A percentile compares a stretch with the other conserved stretches of the same genome.
phyloP scores from a whole-genome alignment of 1,284 basidiomycete genomes.

The Trichosporon sp. region DNA sequence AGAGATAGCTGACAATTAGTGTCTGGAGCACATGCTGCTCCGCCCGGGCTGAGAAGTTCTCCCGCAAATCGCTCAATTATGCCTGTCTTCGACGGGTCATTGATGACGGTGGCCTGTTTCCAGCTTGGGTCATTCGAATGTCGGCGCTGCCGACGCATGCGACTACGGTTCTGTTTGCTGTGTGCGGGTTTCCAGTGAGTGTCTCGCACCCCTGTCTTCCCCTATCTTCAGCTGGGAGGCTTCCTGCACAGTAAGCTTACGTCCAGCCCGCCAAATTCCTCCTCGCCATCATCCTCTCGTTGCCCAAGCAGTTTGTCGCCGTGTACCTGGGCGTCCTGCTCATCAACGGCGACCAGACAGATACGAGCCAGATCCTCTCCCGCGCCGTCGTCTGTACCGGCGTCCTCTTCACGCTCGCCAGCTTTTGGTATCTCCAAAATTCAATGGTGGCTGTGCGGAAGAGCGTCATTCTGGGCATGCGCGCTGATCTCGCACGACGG shows the following conservation, averaged over 20 bases:
- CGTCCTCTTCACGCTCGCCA: conserved; percentile 39
- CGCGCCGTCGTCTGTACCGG: conserved; percentile 38
- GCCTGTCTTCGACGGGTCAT: conserved; percentile 51
- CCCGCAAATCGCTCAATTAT: conserved; percentile 52
- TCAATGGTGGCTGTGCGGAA: conserved; percentile 42
- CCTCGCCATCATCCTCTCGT: conserved; percentile 47
- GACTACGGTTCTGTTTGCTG: conserved; percentile 54
- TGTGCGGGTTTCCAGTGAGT: conserved; percentile 41
- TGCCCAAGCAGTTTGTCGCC: conserved; percentile 54
- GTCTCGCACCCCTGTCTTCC: neutral
- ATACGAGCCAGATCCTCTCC: conserved; percentile 34
- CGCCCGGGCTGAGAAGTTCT: conserved; percentile 45
- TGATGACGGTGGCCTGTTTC: conserved; percentile 51
- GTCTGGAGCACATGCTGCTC: conserved; percentile 54
- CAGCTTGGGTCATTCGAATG: conserved; percentile 47
- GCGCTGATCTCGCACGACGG: conserved; percentile 35
- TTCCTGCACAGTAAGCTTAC: no score
- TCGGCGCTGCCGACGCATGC: conserved; percentile 50
- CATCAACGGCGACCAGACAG: neutral
- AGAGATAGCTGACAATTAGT: conserved; percentile 26
- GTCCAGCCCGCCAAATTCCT: conserved; percentile 46
- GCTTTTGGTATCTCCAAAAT: conserved; percentile 40
- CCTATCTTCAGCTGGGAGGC: neutral
- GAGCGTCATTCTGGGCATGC: conserved; percentile 38
- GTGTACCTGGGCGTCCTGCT: conserved; percentile 37